Percentiles rank a stretch among this genome's conserved stretches.
phyloP scores from a whole-genome alignment of 2,329 filamentous ascomycete genomes.

The Sordariomycetes sp. region DNA sequence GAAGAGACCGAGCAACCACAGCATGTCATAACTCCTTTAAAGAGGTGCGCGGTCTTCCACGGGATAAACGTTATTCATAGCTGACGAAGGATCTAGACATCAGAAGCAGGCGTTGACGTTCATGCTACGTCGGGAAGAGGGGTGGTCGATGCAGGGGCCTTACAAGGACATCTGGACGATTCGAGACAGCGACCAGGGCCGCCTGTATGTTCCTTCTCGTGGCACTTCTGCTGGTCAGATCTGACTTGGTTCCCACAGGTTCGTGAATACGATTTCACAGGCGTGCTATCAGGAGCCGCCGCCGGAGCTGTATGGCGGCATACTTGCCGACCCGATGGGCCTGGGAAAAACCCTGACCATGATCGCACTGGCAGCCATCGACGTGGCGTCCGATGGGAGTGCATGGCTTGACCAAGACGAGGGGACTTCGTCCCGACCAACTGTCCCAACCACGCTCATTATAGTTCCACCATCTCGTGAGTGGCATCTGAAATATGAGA shows the following conservation, averaged over 20 bases:
- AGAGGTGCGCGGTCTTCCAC: neutral
- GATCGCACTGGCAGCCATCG: slow-evolving; percentile 25
- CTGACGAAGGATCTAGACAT: slow-evolving; percentile 18
- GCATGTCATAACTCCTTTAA: slow-evolving; percentile 12
- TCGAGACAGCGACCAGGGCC: slow-evolving; percentile 9
- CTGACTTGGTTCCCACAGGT: slow-evolving; percentile 12
- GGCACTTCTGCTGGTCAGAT: neutral
- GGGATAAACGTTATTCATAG: slow-evolving; percentile 9
- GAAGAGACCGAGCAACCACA: slow-evolving; percentile 17
- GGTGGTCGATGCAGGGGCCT: slow-evolving; percentile 18
- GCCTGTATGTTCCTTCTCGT: slow-evolving; percentile 10
- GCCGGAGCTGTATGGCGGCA: slow-evolving; percentile 25
- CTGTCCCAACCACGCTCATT: neutral
- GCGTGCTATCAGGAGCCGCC: slow-evolving; percentile 18
- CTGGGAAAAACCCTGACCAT: slow-evolving; percentile 33
- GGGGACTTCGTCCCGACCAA: neutral
- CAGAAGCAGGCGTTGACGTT: slow-evolving; percentile 32
- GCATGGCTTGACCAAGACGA: neutral
- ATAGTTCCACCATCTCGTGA: neutral
- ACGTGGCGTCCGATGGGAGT: slow-evolving; percentile 6
- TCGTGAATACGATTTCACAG: slow-evolving; percentile 21
- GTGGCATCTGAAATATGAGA: neutral
- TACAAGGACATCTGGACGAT: slow-evolving; percentile 22
- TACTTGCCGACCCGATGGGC: slow-evolving; percentile 36
- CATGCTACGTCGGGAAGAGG: slow-evolving; percentile 24